phyloP scores from a whole-genome alignment of 371 early-diverging fungal species.

The Rhizomucor pusillus region DNA sequence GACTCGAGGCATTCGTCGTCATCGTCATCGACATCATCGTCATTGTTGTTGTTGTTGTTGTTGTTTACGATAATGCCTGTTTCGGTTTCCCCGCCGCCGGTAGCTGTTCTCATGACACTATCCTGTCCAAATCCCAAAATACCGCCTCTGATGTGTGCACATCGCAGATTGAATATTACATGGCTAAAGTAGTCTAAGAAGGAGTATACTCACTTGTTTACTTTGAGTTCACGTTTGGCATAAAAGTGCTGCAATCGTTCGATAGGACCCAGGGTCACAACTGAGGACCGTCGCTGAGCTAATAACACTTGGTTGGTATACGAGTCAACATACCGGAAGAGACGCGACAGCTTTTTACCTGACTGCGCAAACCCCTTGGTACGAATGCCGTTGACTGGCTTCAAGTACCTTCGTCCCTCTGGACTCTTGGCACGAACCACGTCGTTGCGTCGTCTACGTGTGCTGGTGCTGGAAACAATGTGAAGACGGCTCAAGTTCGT shows the following conservation, averaged over 20 bases:
- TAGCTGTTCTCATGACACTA: background rate
- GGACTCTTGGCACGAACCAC: conserved; percentile 37
- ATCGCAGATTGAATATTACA: conserved; percentile 1
- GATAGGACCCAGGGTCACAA: conserved; percentile 44
- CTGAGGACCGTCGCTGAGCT: conserved; percentile 50
- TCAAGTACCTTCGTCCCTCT: conserved; percentile 38
- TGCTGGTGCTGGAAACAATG: too few relatives aligned
- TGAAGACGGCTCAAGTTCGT: background rate
- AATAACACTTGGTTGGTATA: background rate
- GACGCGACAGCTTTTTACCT: too few relatives aligned
- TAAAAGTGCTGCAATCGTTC: conserved; percentile 51
- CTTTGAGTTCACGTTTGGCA: conserved; percentile 39
- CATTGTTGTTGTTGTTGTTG: conserved; percentile 17
- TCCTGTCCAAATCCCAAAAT: conserved; percentile 37
- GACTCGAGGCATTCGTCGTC: conserved; percentile 26
- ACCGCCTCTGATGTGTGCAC: conserved; percentile 24
- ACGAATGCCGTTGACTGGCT: conserved; percentile 45
- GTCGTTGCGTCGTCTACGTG: too few relatives aligned
- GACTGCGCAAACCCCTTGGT: conserved; percentile 50
- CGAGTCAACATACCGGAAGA: too few relatives aligned
- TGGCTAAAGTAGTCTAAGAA: too few relatives aligned
- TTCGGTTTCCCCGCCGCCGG: too few relatives aligned
- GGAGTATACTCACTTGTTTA: conserved; percentile 53
- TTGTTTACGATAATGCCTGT: background rate
- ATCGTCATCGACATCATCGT: conserved; percentile 21